Base-by-base conservation (phyloP, 495 filamentous ascomycete species). In the Tuber umbilicatum region DNA sequence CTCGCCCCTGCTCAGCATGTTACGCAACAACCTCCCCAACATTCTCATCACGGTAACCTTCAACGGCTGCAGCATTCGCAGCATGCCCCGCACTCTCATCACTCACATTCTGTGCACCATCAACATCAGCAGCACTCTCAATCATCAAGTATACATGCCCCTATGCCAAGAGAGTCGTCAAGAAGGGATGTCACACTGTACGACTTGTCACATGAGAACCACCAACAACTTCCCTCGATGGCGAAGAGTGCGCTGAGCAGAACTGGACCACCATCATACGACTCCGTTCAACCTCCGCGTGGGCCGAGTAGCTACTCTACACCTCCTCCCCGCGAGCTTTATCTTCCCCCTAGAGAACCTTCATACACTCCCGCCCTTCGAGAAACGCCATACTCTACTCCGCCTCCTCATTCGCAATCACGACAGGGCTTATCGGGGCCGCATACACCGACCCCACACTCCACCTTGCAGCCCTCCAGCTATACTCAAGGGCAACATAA, bases 171-270 rank as follows among this genome's bases (percentile, higher is more conserved):
- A 31, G 76, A 78, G 21, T 72, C 55, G 7, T 68, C 76, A 38
- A 78, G 77, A 69, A 60, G 70, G 73, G 77, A 71, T 23, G 55
- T 78, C 27, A 10, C 73, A 23, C 73, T 39, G n/a, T 79, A 79
- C 72, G 76, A 79, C 35, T 76, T 71, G 37, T 40, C 45, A 43
- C 71, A 73, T 60, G 72, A 78, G 38, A 78, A 31, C 72, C 75
- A 76, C 37, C 76, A 78, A 64, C 31, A 70, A 27, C 40, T 42
- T 27, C 17, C 74, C 6, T 69, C 67, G 43, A 73, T 79, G n/a
- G 40, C 76, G 60, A 68, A 41, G 72, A 79, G 27, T 35, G 12
- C 55, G 14, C 27, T 78, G 40, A 72, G 64, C 40, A 68, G 41
- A 70, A 45, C 75, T 16, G 42, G 75, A 45, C 45, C 37, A 19